These are phyloP conservation scores for Blumeriella jaapii DNA, from an alignment of 2,329 filamentous ascomycete species.

Conservation along the genomic window DNA sequence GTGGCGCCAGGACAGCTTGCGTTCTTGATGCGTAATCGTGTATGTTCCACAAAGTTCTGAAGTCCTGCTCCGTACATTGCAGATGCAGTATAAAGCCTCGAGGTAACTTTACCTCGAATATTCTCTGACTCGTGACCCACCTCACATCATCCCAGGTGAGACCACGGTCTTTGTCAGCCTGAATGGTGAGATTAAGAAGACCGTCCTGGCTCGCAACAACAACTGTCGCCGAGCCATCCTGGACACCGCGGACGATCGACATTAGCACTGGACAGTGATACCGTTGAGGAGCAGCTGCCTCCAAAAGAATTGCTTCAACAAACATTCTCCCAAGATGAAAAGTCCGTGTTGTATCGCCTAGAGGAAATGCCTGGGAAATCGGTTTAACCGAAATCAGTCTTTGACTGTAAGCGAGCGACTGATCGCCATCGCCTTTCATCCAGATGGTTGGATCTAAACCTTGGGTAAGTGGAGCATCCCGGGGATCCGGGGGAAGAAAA, in stretches of 20 bases:
- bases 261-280: slow-evolving; percentile 63
- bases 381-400: slow-evolving; percentile 26
- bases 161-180: slow-evolving; percentile 53
- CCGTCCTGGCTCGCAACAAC: slow-evolving; percentile 71
- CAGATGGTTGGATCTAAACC: slow-evolving; percentile 73
- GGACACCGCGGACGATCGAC: slow-evolving; percentile 59
- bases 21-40: slow-evolving; percentile 75
- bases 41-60: slow-evolving; percentile 67
- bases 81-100: slow-evolving; percentile 64
- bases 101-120: slow-evolving; percentile 58
- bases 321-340: slow-evolving; percentile 75
- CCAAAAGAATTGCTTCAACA: slow-evolving; percentile 63
- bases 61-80: slow-evolving; percentile 65
- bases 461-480: slow-evolving; percentile 59
- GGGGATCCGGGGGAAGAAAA: slow-evolving; percentile 54
- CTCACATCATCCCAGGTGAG: slow-evolving; percentile 72
- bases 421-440: slow-evolving; percentile 48
- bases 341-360: slow-evolving; percentile 60
- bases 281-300: slow-evolving; percentile 56
- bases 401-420: slow-evolving; percentile 21
- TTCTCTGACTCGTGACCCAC: slow-evolving; percentile 59
- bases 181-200: slow-evolving; percentile 61
- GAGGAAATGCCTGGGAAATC: slow-evolving; percentile 56
- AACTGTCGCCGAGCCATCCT: slow-evolving; percentile 59
- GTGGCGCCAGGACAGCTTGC: slow-evolving; percentile 56